A percentile compares a stretch with the other conserved stretches of the same genome.
phyloP scores from a whole-genome alignment of 1,284 basidiomycete genomes.

The Agroathelia rolfsii region DNA sequence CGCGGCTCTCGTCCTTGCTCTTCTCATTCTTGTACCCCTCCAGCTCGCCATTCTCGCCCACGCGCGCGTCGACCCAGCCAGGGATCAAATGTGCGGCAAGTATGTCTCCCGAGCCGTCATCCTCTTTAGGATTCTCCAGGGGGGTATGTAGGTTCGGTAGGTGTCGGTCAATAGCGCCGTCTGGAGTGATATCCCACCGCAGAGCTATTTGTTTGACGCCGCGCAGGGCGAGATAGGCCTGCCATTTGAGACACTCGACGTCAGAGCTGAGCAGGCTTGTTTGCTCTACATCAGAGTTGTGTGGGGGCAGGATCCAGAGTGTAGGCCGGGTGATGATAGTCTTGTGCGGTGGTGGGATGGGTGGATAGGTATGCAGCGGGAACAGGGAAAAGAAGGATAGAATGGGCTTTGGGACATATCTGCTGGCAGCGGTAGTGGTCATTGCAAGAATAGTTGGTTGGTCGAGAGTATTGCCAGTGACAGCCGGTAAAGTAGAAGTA shows the following conservation, averaged over 20 bases:
- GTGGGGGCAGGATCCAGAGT: constrained; percentile 56
- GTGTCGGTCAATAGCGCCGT: constrained; percentile 55
- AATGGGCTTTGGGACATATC: constrained; percentile 33
- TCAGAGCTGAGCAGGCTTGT: constrained; percentile 50
- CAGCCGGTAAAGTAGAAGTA: no score
- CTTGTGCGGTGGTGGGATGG: constrained; percentile 23
- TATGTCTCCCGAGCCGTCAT: constrained; percentile 35
- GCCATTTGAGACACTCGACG: constrained; percentile 79
- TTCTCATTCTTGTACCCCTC: constrained; percentile 56
- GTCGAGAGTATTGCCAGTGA: no score
- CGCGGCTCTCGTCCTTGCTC: constrained; percentile 61
- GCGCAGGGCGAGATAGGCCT: constrained; percentile 68
- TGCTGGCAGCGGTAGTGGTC: no score
- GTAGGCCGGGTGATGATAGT: constrained; percentile 30
- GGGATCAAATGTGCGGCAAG: constrained; percentile 58
- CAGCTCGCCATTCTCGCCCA: constrained; percentile 34
- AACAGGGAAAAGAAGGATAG: constrained; percentile 41
- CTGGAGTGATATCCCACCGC: constrained; percentile 54
- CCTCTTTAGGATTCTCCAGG: no score
- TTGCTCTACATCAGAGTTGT: constrained; percentile 11
- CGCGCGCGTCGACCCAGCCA: constrained; percentile 52
- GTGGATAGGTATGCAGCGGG: constrained; percentile 36
- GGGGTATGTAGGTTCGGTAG: constrained; percentile 58
- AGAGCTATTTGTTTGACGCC: constrained; percentile 40
- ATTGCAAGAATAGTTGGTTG: no score